Evolutionary conservation across 2,329 filamentous ascomycete genomes (phyloP), one percentile per base, ranked within the genome.

Genomic region (Hyphodiscus sp.): DNA sequence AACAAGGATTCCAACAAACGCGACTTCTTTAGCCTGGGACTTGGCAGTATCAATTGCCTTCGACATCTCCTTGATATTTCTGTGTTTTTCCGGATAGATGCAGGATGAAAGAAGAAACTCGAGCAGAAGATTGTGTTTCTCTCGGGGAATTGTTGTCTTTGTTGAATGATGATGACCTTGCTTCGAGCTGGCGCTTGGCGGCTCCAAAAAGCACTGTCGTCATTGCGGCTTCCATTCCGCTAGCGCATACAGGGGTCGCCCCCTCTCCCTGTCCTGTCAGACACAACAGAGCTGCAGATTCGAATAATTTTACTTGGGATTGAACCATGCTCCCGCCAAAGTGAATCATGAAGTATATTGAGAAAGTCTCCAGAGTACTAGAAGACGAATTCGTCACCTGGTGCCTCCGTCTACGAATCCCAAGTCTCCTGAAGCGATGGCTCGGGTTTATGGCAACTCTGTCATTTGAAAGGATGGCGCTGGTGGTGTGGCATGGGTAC

Each of bases 11-110:
- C 20, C 16, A 44, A 67, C 67, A 58, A 42, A 69, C 67, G 66
- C 67, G 42, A 69, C 61, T 50, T 68, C 67, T 54, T 64, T 67
- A 2, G 67, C 67, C 52, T 65, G 67, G 15, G 53, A 55, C 38
- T 54, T 61, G 5, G 58, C 60, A 45, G 54, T 66, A 41, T 67
- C 65, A n/a, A 67, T 47, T 20, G 53, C 57, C 45, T 53, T 60
- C 45, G 64, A 52, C 62, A 65, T 65, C 20, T 51, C 60, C 26
- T 15, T 2, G n/a, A 5, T 42, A 20, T 29, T 44, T 18, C 41
- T 38, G 29, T 29, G n/a, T 30, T 13, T 26, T 18, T 38, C 13
- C 4, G 16, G 33, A 4, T 38, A 38, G 2, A 2, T 38, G 11
- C 2, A n/a, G 2, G 16, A 38, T 38, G 33, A n/a, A 13, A 38